These are phyloP conservation scores for Straminergon stramineum DNA, from an alignment of 225 moss, liverwort and hornwort genomes.

Conservation along the genomic window DNA sequence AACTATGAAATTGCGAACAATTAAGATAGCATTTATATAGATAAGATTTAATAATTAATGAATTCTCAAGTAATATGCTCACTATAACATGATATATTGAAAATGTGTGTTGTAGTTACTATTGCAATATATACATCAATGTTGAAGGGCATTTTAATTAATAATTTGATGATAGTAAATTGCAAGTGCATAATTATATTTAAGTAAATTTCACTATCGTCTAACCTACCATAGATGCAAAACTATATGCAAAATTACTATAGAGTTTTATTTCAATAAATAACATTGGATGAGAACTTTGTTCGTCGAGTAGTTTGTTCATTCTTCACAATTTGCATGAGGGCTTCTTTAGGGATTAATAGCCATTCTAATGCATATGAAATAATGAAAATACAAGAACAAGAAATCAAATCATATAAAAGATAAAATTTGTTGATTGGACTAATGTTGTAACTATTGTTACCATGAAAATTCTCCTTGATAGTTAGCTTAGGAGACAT, in stretches of 20 bases:
- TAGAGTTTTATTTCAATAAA: background rate
- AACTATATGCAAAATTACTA: background rate
- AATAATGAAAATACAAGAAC: too few species aligned
- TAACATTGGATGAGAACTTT: background rate
- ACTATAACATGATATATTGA: background rate
- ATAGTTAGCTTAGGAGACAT: background rate
- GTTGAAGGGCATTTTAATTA: background rate
- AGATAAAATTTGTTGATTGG: too few species aligned
- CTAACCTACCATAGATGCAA: background rate
- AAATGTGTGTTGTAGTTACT: background rate
- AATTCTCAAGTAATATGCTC: rapidly evolving
- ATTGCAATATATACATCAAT: background rate
- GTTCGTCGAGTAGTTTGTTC: background rate
- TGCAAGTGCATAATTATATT: background rate
- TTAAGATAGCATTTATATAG: too few species aligned
- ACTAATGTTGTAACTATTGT: background rate
- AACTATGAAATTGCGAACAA: too few species aligned
- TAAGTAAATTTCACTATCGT: background rate
- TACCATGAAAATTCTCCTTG: background rate
- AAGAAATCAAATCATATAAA: background rate
- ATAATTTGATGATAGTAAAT: background rate
- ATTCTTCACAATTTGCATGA: background rate
- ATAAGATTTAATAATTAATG: background rate
- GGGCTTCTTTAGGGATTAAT: background rate
- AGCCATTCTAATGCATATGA: background rate